Evolutionary conservation across 345 rosid species (phyloP), one percentile per base, ranked within the genome.

Genomic region (Corchorus capsularis): DNA sequence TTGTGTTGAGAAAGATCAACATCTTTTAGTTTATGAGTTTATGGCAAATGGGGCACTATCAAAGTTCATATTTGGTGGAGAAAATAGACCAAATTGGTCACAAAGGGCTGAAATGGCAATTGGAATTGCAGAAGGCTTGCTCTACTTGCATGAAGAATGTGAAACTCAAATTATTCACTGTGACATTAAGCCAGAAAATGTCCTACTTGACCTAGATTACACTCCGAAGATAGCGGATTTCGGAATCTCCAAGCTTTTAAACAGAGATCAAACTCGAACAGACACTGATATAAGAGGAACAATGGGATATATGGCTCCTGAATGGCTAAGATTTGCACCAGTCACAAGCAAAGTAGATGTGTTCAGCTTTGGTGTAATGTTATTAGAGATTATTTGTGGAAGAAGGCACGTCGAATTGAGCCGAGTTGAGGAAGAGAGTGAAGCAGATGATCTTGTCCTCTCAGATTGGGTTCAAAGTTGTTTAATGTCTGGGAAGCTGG

Each of bases 101-200:
- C 53, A 55, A 73, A 72, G 85, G 65, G 68, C 72, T 14, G 65
- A 82, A 53, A 72, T 82, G 57, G 82, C 55, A 46, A 65, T 79
- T 2, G 82, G 73, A 61, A 68, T 76, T 20, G 78, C 80, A 0
- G 76, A 76, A 72, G 85, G 85, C 46, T 73, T 82, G 67, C 76
- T 76, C 19, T 79, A 79, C 75, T 53, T 82, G 69, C 85, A 79
- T 3, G 82, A 76, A 16, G 80, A 82, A 66, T 79, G 82, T 54
- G 75, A 72, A 47, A 45, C 79, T 7, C 79, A 46, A 34, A 79
- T 79, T 20, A 82, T 82, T 62, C 85, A 82, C 20, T 79, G 85
- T 34, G 82, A 82, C 69, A 79, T 82, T n/a, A 82, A 82, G 80
- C 85, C 85, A 10, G 41, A 79, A 37, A 82, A 82, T 69, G 75